Base-by-base conservation (phyloP, 1,284 basidiomycete genomes). In the Moniliophthora roreri region DNA sequence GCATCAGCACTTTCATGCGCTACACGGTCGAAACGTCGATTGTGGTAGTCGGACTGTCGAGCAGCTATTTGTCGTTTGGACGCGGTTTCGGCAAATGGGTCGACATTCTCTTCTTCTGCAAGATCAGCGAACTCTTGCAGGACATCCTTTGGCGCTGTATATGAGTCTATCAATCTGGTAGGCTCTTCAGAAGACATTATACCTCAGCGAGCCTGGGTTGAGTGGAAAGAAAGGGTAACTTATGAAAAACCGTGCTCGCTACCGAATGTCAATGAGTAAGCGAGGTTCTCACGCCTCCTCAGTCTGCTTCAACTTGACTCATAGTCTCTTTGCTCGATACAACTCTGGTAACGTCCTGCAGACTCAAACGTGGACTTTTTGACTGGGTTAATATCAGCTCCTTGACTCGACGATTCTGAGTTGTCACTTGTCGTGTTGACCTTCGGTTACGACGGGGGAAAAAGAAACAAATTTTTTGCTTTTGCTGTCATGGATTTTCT, bases 1-100 rank as follows among this genome's bases (percentile, higher is more conserved):
- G 88, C 90, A 73, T 94, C 92, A 10, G 80, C 81, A 57, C 87
- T 89, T 49, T 90, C 87, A 60, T 86, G 78, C 20, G 85, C 89
- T 58, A 87, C 81, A 46, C 95, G 85, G 63, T 82, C 82, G 74
- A 98, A 99, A 36, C 95, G 84, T 54, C 95, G 85, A 62, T 91
- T 87, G 66, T 99, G 97, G 68, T 99, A 99, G 72, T 98, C 96
- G 55, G 87, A 91, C 77, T 98, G 94, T 41, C 97, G 85, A 42
- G 91, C 79, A 16, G 95, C 92, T 66, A 99, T 94, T 78, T 98
- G 96, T 59, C 93, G 89, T 65, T 91, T 87, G 55, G 87, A 90
- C 36, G 94, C 91, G 28, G 93, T 93, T 71, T 95, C 93, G 53
- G 91, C 89, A 65, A 99, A 96, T 11, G 93, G 95, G 69, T 99